A percentile compares a stretch with the other conserved stretches of the same genome.
Conservation (phyloP, 2,329 filamentous ascomycete genomes). For the Orbilia javanica region DNA sequence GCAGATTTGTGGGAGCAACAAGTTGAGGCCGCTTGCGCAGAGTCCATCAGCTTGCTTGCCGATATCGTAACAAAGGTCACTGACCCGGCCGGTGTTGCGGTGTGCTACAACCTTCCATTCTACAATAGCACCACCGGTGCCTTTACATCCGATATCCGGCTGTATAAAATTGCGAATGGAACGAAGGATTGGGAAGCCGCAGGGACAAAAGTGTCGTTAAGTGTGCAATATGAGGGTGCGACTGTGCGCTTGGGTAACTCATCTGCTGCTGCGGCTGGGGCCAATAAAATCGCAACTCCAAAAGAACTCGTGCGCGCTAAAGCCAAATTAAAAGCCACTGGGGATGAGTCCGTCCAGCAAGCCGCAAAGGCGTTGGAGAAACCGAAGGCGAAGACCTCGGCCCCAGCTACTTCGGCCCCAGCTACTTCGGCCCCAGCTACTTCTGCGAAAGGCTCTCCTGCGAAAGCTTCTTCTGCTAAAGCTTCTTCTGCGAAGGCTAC, state of each 20-base stretch:
- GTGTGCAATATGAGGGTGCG: slow-evolving; percentile 66
- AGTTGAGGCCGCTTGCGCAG: slow-evolving; percentile 39
- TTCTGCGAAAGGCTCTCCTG: not conserved
- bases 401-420: not conserved
- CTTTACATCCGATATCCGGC: slow-evolving; percentile 81
- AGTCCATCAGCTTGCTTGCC: slow-evolving; percentile 11
- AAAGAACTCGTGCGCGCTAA: not conserved
- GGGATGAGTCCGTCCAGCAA: not conserved
- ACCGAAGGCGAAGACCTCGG: not conserved
- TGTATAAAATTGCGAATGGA: slow-evolving; percentile 77
- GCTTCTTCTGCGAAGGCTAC: slow-evolving; percentile 14
- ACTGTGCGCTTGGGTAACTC: slow-evolving; percentile 65
- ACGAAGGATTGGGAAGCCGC: slow-evolving; percentile 67
- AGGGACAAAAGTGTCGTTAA: slow-evolving; percentile 65
- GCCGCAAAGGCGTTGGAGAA: slow-evolving; percentile 9
- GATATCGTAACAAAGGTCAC: slow-evolving; percentile 71
- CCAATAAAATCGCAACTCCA: slow-evolving; percentile 14
- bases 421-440: not conserved
- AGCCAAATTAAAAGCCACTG: not conserved
- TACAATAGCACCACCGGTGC: slow-evolving; percentile 76
- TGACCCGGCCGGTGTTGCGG: slow-evolving; percentile 81
- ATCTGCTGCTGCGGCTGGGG: slow-evolving; percentile 57
- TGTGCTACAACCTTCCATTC: slow-evolving; percentile 84
- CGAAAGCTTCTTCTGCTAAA: not conserved
- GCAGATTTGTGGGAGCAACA: slow-evolving; percentile 35